A percentile compares a stretch with the other conserved stretches of the same genome.
Conservation (phyloP, 2,329 filamentous ascomycete genomes). For the Laburnicola sp. region DNA sequence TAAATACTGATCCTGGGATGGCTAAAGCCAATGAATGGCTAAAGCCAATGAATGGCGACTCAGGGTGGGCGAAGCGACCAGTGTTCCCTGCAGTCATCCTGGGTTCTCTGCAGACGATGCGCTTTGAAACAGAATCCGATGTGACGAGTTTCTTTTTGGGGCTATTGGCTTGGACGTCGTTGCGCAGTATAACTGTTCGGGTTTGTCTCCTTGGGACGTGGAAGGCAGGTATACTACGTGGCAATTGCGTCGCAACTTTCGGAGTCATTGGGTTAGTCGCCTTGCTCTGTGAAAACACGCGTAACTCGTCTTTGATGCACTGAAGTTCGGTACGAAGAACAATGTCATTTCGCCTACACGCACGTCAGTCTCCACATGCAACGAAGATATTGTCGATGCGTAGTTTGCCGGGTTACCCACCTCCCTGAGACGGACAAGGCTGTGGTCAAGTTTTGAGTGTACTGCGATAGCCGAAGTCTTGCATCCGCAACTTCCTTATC, state of each 20-base stretch:
- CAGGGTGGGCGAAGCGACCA: neutral
- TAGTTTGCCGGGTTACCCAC: neutral
- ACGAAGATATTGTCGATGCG: neutral
- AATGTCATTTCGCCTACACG: constrained; percentile 1
- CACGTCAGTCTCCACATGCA: neutral
- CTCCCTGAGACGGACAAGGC: constrained; percentile 9
- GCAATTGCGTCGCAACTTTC: neutral
- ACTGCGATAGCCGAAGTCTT: constrained; percentile 1
- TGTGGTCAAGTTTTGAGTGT: constrained; percentile 10
- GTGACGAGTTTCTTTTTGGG: neutral
- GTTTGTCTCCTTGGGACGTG: neutral
- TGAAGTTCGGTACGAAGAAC: constrained; percentile 1
- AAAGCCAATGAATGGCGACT: neutral
- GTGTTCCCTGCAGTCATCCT: neutral
- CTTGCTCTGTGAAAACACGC: neutral
- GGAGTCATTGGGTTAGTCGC: neutral
- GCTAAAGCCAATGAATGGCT: too few species aligned
- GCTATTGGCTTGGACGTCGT: neutral
- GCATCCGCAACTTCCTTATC: constrained; percentile 3
- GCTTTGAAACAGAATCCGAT: neutral
- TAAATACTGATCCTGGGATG: neutral
- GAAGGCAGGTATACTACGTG: neutral
- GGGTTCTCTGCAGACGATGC: neutral
- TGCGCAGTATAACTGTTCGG: neutral
- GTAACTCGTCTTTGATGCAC: neutral